Evolutionary conservation across 768 basidiomycete species (phyloP), one percentile per base, ranked within the genome.

Genomic region (Ramaria sp.): DNA sequence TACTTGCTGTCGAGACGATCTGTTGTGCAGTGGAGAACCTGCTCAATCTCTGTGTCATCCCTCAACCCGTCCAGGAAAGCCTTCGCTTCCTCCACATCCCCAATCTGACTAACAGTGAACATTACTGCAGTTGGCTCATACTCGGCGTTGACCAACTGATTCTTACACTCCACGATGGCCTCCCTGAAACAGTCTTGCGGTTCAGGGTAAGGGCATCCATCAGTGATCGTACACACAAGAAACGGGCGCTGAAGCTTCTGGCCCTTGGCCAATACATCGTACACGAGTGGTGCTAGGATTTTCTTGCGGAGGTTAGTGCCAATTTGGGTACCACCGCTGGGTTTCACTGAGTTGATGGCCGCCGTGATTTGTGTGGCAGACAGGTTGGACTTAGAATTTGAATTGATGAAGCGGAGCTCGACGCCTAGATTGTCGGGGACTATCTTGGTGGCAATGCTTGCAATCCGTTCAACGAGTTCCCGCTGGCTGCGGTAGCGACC

Each of bases 401-500:
- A 12, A 42, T 68, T 68, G 56, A 68, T 68, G 59, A 67, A 68
- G 27, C 62, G 60, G 27, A 68, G 58, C 22, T 65, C 48, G 30
- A 66, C 64, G 19, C 59, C 60, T 24, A 48, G 27, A 22, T 63
- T 60, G 43, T 65, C 67, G 7, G 67, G 67, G 17, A 68, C 58
- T 30, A 68, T 59, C 49, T 49, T 57, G 13, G 65, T 68, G 5
- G 67, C 58, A 47, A 68, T 60, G 37, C 59, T 48, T 4, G 58
- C 53, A 31, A 62, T 62, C 7, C 59, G 50, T 17, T 27, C 45
- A 38, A 66, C 61, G 27, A 62, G 48, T n/a, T 62, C 54, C 19
- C 48, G n/a, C 31, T 57, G 60, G 22, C n/a, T 19, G 11, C 22
- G 12, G 47, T 19, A 62, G 22, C 63, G 57, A 55, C 67, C 69